These are phyloP conservation scores for Amanita rimosa DNA, from an alignment of 768 basidiomycete species.

Conservation along the genomic window DNA sequence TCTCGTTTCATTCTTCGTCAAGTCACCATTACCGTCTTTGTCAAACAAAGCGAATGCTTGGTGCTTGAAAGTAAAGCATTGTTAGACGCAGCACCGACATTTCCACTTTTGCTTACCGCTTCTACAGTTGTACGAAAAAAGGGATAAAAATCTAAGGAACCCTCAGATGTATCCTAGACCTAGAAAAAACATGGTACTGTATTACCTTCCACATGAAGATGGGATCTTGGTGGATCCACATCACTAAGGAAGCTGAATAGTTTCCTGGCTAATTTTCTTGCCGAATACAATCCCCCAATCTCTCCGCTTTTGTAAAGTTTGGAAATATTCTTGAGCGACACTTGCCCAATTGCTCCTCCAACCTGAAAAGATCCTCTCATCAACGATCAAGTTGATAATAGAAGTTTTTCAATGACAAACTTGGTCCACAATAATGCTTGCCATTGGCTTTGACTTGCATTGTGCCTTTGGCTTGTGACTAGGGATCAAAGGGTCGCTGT, in stretches of 20 bases:
- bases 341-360: constrained; percentile 56
- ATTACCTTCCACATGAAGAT: constrained; percentile 59
- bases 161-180: constrained; percentile 1
- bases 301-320: constrained; percentile 38
- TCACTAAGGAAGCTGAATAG: constrained; percentile 52
- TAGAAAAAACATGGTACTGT: not conserved
- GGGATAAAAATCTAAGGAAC: constrained; percentile 53
- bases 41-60: constrained; percentile 65
- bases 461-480: constrained; percentile 19
- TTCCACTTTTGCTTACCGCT: constrained; percentile 33
- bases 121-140: constrained; percentile 66
- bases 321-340: constrained; percentile 51
- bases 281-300: constrained; percentile 40
- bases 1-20: constrained; percentile 69
- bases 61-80: constrained; percentile 25
- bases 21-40: constrained; percentile 77
- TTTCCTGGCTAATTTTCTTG: constrained; percentile 56
- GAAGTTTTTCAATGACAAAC: constrained; percentile 18
- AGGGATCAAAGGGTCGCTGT: constrained; percentile 1
- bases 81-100: constrained; percentile 5
- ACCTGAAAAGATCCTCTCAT: constrained; percentile 18
- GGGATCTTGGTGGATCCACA: constrained; percentile 44
- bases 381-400: not conserved
- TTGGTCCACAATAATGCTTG: constrained; percentile 63
- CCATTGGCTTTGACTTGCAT: constrained; percentile 38